Percentiles rank a stretch among this genome's conserved stretches.
These are phyloP conservation scores for Fonticula alba DNA, from an alignment of 78 protist species.

Conservation along the genomic window DNA sequence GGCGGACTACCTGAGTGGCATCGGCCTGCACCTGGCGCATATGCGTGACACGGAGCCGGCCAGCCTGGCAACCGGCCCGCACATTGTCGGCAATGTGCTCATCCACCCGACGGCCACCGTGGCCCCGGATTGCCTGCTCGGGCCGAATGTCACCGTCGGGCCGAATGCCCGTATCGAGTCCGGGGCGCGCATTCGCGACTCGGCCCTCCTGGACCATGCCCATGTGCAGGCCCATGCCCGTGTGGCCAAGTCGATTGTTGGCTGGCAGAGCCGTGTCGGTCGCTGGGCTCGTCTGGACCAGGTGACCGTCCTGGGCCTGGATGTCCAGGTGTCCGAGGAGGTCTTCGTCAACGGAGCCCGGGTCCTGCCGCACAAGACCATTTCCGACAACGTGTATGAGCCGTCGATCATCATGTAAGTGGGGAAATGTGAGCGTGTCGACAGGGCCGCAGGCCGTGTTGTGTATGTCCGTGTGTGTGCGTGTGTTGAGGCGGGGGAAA, in stretches of 20 bases:
- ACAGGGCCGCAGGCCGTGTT: too few species aligned
- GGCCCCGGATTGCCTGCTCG: conserved; percentile 58
- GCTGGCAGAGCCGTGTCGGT: conserved; percentile 71
- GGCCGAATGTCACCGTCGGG: conserved; percentile 72
- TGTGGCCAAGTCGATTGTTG: conserved; percentile 55
- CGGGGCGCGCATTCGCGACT: conserved; percentile 29
- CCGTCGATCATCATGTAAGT: conserved; percentile 59
- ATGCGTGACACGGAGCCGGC: not conserved
- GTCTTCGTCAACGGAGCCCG: conserved; percentile 59
- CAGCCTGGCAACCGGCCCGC: not conserved
- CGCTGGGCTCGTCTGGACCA: conserved; percentile 54
- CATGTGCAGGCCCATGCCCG: conserved; percentile 27
- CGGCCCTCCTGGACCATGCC: conserved; percentile 39
- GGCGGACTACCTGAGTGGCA: conserved; percentile 44
- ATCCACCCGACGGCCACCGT: conserved; percentile 48
- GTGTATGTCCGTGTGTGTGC: too few species aligned
- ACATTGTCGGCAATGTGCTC: conserved; percentile 12
- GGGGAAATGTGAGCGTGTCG: too few species aligned
- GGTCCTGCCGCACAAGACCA: conserved; percentile 71
- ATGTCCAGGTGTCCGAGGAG: conserved; percentile 65
- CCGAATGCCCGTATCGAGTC: conserved; percentile 51
- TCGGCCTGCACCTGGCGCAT: conserved; percentile 11
- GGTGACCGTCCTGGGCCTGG: conserved; percentile 70
- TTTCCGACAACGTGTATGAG: conserved; percentile 29
- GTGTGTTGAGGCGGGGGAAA: too few species aligned